Base-by-base conservation (phyloP, 192 early-diverging fungal genomes). In the Coemansia sp. region DNA sequence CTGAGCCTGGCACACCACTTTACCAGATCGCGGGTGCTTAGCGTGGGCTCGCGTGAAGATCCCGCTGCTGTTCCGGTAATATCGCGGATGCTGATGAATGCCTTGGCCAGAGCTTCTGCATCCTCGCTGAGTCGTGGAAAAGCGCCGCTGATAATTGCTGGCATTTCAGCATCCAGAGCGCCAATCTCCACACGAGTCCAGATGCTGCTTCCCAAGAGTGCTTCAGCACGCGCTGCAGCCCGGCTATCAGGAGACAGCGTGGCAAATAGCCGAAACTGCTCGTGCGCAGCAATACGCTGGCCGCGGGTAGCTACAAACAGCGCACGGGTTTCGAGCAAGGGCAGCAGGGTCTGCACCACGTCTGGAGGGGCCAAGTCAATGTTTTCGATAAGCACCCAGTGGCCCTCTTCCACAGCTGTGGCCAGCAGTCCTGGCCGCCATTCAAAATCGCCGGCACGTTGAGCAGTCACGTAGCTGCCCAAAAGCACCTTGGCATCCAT, bases 361-460 rank as follows among this genome's bases (percentile, higher is more conserved):
- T 99, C 97, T 11, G 85, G 56, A n/a, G 97, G 90, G 0, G 97
- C 97, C 21, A 93, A 72, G 65, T 99, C 93, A 55, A 99, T 88
- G 79, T 98, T 94, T 75, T 99, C 97, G 62, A 99, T 86, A 43
- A 99, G 72, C 44, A 99, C 85, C 97, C 97, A 99, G 11, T 85
- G 80, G 35, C 97, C 97, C 53, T 92, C 81, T 14, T 71, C 48
- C 1, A 99, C 95, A 6, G 95, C 95, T 7, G 86, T 88, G 0
- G 95, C 91, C 20, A 99, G 81, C 6, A 99, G 83, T 41, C 97
- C 97, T 6, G 90, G 84, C 53, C 92, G 93, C 94, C 94, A 99
- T 33, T 85, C 82, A 68, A 99, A 99, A n/a, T 84, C 80, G 58
- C 94, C 95, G 5, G 97, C 95, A 11, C 84, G 86, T 14, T 90